Base-by-base conservation (phyloP, 2,329 filamentous ascomycete species). In the Sarocladium brachiariae region DNA sequence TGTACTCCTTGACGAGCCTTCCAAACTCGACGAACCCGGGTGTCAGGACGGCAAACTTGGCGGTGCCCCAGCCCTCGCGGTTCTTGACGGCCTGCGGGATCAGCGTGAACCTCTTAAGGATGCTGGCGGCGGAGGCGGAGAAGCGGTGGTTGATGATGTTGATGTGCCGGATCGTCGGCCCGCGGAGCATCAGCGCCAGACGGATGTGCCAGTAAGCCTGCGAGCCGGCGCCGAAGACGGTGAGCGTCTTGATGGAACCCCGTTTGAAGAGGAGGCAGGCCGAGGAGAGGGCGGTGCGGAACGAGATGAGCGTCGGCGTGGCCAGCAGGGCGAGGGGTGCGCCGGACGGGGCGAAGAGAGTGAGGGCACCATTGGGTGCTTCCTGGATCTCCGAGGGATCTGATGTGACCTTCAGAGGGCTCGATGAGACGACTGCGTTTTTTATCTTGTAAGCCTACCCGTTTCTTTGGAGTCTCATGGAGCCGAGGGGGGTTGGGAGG, bases 181-280 rank as follows among this genome's bases (percentile, higher is more conserved):
- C 81, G 19, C 78, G 85, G 47, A 93, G 75, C 55, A 92, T 76
- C 10, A 97, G 76, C 0, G 91, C 85, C 4, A 97, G 77, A 1
- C 90, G 84, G 38, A 95, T 81, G 64, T 96, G 92, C 91, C 91
- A 97, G 71, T 92, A 95, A 11, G 92, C 92, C 70, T 96, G 91
- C 58, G 86, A 83, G 41, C 92, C 92, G 30, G 86, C 84, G 21
- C 92, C 92, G 64, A 96, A 97, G 50, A 95, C 85, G 13, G 86
- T 84, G 10, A 96, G 63, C 13, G 84, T 88, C 62, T 85, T 83
- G 37, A 95, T 84, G 24, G 78, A 77, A 51, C 78, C 73, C 51
- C 92, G 87, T 33, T 77, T 78, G 18, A 69, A 66, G 30, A 89
- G 73, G 0, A 89, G 74, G 23, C 84, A 81, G 50, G 84, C 79